These are phyloP conservation scores for Picea abies DNA, from an alignment of 83 land plant species.

Conservation along the genomic window DNA sequence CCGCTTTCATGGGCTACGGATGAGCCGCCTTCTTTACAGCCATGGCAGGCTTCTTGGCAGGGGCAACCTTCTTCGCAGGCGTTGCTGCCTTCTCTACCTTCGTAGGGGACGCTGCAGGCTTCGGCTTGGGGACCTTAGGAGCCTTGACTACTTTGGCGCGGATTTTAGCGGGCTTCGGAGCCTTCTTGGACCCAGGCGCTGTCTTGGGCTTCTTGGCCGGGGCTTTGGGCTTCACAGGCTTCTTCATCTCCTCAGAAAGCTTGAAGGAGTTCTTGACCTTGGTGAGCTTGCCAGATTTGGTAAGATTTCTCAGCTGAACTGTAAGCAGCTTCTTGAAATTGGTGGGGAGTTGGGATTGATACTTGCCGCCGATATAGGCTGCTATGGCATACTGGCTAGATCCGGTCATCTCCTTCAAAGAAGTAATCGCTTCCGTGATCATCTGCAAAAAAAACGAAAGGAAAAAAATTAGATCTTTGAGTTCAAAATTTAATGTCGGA, in stretches of 20 bases:
- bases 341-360: constrained; percentile 32
- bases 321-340: constrained; percentile 38
- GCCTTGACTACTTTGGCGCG: background rate
- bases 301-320: background rate
- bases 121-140: constrained; percentile 19
- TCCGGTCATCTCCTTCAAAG: too few species aligned
- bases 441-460: too few species aligned
- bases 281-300: too few species aligned
- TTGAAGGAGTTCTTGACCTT: too few species aligned
- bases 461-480: too few species aligned
- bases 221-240: constrained; percentile 8
- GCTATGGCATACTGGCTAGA: too few species aligned
- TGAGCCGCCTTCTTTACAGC: background rate
- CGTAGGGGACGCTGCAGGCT: background rate
- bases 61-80: background rate
- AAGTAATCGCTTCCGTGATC: too few species aligned
- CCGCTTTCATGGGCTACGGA: background rate
- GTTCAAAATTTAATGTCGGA: too few species aligned
- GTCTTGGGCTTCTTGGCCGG: constrained; percentile 15
- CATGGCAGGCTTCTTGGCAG: background rate
- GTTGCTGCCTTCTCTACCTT: constrained; percentile 6
- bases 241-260: constrained; percentile 28
- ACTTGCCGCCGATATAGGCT: constrained; percentile 21
- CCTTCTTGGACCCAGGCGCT: background rate
- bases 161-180: constrained; percentile 8